Evolutionary conservation across 768 basidiomycete genomes (phyloP), one percentile per base, ranked within the genome.

Genomic region (Lentinula boryana): DNA sequence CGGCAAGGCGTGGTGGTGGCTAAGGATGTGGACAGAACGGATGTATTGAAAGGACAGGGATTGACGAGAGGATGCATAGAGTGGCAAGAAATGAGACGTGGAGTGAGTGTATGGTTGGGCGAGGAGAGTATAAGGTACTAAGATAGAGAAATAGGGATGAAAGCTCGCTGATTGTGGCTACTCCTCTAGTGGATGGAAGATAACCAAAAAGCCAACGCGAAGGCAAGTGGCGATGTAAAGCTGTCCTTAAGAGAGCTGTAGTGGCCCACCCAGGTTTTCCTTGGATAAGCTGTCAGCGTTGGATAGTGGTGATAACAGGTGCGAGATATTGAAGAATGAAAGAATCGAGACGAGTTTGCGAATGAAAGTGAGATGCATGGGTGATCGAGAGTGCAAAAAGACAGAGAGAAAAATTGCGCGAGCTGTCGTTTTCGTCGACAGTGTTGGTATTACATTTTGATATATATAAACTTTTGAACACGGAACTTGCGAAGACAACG

Each of bases 401-500:
- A 79, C 82, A 75, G 81, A 76, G 77, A 73, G 60, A 38, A 55
- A 61, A 65, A 78, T 76, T 82, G 85, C 80, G 82, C 78, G 78
- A 71, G 74, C 74, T 78, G 81, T 81, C 83, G 79, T 74, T 70
- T 70, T 77, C 74, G 74, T 68, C 73, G 79, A 85, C 83, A 85
- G 33, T 38, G 53, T 80, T 84, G 74, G 71, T 84, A 82, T 87
- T 91, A 91, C 89, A 91, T 89, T 90, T 91, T 90, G 75, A 74
- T 67, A 73, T 77, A 74, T 74, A 70, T 74, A 76, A 77, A 70
- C 73, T 76, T 81, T 84, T 82, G 74, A 72, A 78, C 77, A 74
- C 74, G 74, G 72, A 60, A 60, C 50, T 60, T 60, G 58, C 46
- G 46, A 56, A 58, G 49, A 60, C 48, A 60, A 68, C 69, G 68